Conservation (phyloP, 2,329 filamentous ascomycete genomes). For the Sporothrix pseudoabietina region DNA sequence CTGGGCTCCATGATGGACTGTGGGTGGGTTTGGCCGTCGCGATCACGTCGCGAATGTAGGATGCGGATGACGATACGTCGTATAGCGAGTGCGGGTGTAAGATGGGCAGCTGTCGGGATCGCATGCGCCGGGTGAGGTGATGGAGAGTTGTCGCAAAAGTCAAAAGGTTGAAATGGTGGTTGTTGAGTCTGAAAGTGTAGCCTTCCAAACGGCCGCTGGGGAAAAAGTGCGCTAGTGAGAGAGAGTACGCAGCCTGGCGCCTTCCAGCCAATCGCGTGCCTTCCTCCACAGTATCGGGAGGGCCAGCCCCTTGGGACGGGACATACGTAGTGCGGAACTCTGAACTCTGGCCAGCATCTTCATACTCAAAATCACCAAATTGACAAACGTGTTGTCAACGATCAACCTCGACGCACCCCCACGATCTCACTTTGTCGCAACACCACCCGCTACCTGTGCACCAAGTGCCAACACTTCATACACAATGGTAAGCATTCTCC, state of each 20-base stretch:
- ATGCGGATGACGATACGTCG: not conserved
- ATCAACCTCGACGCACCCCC: not conserved
- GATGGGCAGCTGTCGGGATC: not conserved
- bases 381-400: not conserved
- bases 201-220: not conserved
- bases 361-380: not conserved
- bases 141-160: not conserved
- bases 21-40: not conserved
- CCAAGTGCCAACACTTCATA: not conserved
- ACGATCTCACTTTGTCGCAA: not conserved
- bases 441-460: not conserved
- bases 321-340: slow-evolving; percentile 10
- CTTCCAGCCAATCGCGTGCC: slow-evolving; percentile 19
- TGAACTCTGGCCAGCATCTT: slow-evolving; percentile 6
- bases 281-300: not conserved
- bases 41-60: not conserved
- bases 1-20: slow-evolving; percentile 68
- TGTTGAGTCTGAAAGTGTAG: not conserved
- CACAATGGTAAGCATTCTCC: slow-evolving; percentile 15
- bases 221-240: not conserved
- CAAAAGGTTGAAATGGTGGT: not conserved
- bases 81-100: not conserved
- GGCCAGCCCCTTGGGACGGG: slow-evolving; percentile 14
- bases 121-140: not conserved
- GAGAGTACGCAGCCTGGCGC: not conserved